Base-by-base conservation (phyloP, 116 monocot species). In the Cymodocea nodosa region DNA sequence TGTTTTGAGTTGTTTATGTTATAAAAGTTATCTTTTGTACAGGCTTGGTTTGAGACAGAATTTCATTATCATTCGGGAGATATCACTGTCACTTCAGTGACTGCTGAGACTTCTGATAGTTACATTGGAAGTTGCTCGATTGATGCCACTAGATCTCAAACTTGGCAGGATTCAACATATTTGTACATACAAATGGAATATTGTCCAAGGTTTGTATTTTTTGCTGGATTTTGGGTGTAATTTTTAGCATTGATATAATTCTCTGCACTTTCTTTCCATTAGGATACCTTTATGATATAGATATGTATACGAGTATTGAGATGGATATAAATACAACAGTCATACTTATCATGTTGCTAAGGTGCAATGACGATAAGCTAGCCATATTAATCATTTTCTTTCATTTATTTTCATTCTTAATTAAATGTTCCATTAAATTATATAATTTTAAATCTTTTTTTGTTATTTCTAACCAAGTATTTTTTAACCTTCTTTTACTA, bases 141-240 rank as follows among this genome's bases (percentile, higher is more conserved):
- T 35, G 73, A 78, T 82, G 71, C 69, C 35, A n/a, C 51, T 57
- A 71, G 56, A 35, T 35, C 64, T 71, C 76, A 74, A 57, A 74
- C 74, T 50, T 66, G 15, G 34, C 74, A 82, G 62, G 97, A 88
- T 78, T 78, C 77, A 17, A 88, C 80, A 44, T 91, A 83, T 59
- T 80, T 97, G 60, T 97, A 91, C 59, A 97, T 97, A 79, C 97
- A 97, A 61, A 97, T 97, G 97, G 97, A 97, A 64, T 91, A 91
- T 67, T 97, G 97, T 53, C 97, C 81, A 34, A 76, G 91, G 97
- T 97, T 82, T 53, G 25, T 23, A 63, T 24, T 56, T 68, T 35
- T 60, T 60, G 60, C 35, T 11, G 25, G 36, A 16, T 17, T 34
- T 36, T 15, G 39, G 0, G 39, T 39, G 39, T 39, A 9, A 4